phyloP scores from a whole-genome alignment of 306 rosid genomes.

The Fragaria nilgerrensis region DNA sequence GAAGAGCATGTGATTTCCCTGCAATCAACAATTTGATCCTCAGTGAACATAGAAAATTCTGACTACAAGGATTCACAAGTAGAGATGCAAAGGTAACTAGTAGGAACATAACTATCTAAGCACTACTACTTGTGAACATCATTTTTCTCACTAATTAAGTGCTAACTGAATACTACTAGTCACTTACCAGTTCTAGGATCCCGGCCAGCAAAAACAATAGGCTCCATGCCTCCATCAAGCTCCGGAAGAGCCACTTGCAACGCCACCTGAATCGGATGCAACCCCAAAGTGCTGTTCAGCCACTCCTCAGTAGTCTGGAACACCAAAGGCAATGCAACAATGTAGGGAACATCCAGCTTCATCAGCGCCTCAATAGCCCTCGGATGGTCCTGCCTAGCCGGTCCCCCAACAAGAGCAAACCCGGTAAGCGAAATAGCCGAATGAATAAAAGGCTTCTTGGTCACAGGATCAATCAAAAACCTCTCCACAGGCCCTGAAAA shows the following conservation, averaged over 20 bases:
- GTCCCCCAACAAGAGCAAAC: constrained; percentile 98
- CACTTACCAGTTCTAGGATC: constrained; percentile 86
- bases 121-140: background rate
- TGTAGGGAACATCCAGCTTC: constrained; percentile 89
- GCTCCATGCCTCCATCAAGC: constrained; percentile 99
- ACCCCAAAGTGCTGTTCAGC: constrained; percentile 89
- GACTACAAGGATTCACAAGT: background rate
- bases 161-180: constrained; percentile 6
- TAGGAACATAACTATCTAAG: background rate
- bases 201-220: constrained; percentile 89
- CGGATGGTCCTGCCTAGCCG: constrained; percentile 98
- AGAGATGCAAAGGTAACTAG: background rate
- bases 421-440: constrained; percentile 88
- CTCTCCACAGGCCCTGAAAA: constrained; percentile 95
- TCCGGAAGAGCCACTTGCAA: constrained; percentile 98
- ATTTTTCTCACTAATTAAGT: background rate
- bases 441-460: constrained; percentile 74
- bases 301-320: constrained; percentile 99
- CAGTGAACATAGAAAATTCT: background rate
- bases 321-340: constrained; percentile 96
- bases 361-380: constrained; percentile 84
- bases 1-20: constrained; percentile 70
- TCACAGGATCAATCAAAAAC: constrained; percentile 72
- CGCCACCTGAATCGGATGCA: constrained; percentile 99
- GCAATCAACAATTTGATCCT: constrained; percentile 18